These are phyloP conservation scores for Stagonosporopsis cucurbitacearum DNA, from an alignment of 2,329 filamentous ascomycete genomes.

Conservation along the genomic window DNA sequence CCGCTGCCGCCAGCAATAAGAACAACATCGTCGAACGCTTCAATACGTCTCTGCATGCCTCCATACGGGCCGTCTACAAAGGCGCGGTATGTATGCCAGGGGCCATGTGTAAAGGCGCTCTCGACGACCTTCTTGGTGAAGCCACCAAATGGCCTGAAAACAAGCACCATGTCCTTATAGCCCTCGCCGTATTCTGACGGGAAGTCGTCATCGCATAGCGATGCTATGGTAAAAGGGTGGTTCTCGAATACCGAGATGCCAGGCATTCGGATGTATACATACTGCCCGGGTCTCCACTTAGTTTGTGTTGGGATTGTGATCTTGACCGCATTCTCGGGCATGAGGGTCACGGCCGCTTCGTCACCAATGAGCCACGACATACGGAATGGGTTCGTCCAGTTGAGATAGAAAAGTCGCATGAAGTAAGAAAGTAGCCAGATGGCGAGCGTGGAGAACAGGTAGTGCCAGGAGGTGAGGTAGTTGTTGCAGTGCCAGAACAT, in stretches of 20 bases:
- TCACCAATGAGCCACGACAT: conserved; percentile 87
- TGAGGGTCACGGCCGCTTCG: conserved; percentile 85
- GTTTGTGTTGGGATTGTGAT: conserved; percentile 93
- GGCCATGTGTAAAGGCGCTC: conserved; percentile 81
- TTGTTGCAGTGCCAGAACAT: conserved; percentile 98
- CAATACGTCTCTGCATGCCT: conserved; percentile 87
- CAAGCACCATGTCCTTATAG: conserved; percentile 86
- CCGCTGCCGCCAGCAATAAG: conserved; percentile 93
- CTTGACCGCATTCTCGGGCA: conserved; percentile 94
- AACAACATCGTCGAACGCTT: conserved; percentile 91
- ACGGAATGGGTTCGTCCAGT: conserved; percentile 84
- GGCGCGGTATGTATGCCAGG: conserved; percentile 89
- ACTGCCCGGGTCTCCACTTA: conserved; percentile 92
- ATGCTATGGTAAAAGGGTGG: conserved; percentile 94
- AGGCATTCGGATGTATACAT: conserved; percentile 93
- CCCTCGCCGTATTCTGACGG: conserved; percentile 88
- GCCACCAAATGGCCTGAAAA: conserved; percentile 89
- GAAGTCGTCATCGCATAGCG: conserved; percentile 90
- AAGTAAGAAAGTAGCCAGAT: conserved; percentile 81
- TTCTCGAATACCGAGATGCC: conserved; percentile 90
- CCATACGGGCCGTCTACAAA: conserved; percentile 95
- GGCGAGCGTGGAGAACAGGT: conserved; percentile 79
- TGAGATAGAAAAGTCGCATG: conserved; percentile 80
- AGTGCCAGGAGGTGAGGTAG: conserved; percentile 87
- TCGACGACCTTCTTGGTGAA: conserved; percentile 88